phyloP scores from a whole-genome alignment of 441 rosid species.

The Brassica balearica region DNA sequence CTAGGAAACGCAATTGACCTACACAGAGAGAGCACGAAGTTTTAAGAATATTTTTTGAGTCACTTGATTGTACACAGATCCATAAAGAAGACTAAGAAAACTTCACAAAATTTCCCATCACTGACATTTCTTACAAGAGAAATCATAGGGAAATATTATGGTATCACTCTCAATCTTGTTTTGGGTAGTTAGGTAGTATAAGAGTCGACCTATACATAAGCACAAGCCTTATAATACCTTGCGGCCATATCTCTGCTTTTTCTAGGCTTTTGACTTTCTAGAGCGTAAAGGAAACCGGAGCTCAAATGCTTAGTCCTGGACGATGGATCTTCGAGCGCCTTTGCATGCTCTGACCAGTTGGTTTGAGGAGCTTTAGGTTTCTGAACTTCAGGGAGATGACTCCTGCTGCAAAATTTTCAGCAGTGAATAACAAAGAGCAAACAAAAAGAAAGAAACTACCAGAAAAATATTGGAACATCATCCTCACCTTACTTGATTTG shows the following conservation, averaged over 20 bases:
- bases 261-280: constrained; percentile 70
- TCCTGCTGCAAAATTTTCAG: constrained; percentile 46
- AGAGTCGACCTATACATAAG: background rate
- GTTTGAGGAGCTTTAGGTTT: constrained; percentile 57
- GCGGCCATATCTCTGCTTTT: constrained; percentile 51
- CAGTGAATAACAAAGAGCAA: background rate
- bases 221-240: constrained; percentile 45
- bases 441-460: background rate
- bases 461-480: background rate
- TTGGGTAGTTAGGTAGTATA: constrained; percentile 13
- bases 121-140: constrained; percentile 2
- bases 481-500: background rate
- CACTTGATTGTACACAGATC: constrained; percentile 13
- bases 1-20: constrained; percentile 61
- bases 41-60: constrained; percentile 14
- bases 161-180: background rate
- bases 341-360: constrained; percentile 78
- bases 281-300: constrained; percentile 68
- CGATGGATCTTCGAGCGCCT: constrained; percentile 46
- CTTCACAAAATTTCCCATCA: constrained; percentile 9
- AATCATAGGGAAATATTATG: background rate
- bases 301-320: constrained; percentile 55
- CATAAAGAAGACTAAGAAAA: constrained; percentile 7
- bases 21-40: constrained; percentile 27
- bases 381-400: constrained; percentile 50